A percentile compares a stretch with the other conserved stretches of the same genome.
These are phyloP conservation scores for Crithidia bombi DNA, from an alignment of 208 protist genomes.

Conservation along the genomic window DNA sequence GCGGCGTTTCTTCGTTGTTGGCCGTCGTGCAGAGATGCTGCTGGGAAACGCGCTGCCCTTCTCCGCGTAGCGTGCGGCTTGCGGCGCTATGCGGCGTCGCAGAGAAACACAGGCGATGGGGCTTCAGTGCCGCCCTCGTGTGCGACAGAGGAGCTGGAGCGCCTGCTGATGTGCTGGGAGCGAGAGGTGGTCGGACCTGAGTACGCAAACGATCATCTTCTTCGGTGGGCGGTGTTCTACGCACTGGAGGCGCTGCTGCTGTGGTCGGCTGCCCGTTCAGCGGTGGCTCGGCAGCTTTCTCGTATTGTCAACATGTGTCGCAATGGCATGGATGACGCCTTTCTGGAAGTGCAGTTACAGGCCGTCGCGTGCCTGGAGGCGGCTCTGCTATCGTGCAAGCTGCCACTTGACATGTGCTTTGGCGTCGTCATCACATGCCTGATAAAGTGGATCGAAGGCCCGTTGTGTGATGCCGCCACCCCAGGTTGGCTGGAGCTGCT, in stretches of 20 bases:
- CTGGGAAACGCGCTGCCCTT: conserved; percentile 6
- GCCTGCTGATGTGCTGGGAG: conserved; percentile 37
- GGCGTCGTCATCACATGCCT: conserved; percentile 51
- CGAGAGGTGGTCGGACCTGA: conserved; percentile 21
- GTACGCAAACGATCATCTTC: conserved; percentile 38
- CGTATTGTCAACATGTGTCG: conserved; percentile 49
- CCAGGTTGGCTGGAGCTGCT: conserved; percentile 64
- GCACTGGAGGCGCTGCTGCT: conserved; percentile 39
- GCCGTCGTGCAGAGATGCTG: conserved; percentile 4
- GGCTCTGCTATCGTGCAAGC: conserved; percentile 14
- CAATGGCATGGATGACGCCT: conserved; percentile 75
- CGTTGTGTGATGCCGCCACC: conserved; percentile 33
- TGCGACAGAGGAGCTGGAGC: conserved; percentile 19
- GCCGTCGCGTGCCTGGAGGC: conserved; percentile 44
- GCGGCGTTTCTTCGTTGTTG: conserved; percentile 19
- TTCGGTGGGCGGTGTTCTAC: conserved; percentile 46
- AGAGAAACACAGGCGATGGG: neutral
- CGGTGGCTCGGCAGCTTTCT: conserved; percentile 41
- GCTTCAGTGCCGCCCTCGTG: neutral
- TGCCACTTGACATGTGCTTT: conserved; percentile 47
- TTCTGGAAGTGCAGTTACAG: conserved; percentile 71
- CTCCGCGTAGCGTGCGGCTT: neutral
- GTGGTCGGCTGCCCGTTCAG: conserved; percentile 13
- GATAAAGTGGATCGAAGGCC: conserved; percentile 51
- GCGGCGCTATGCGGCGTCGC: neutral